These are phyloP conservation scores for Apiotrichum gracile DNA, from an alignment of 1,284 basidiomycete species.

Conservation along the genomic window DNA sequence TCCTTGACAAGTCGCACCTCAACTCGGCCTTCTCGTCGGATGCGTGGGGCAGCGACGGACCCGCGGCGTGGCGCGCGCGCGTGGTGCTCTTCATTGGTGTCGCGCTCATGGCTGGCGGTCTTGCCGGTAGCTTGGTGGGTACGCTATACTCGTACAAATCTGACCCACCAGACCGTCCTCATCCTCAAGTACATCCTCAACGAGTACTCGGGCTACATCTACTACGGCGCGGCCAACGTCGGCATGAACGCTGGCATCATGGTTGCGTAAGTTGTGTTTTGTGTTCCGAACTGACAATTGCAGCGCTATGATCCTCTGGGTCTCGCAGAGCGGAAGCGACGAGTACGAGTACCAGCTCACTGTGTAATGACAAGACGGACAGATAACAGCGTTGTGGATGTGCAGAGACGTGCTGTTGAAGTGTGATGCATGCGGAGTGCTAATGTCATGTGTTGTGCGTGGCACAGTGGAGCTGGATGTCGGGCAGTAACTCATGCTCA, in stretches of 20 bases:
- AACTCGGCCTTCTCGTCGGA: constrained; percentile 67
- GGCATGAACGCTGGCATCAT: constrained; percentile 86
- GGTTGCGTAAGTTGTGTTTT: constrained; percentile 52
- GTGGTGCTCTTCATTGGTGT: constrained; percentile 92
- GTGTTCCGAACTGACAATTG: background rate
- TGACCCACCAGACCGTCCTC: constrained; percentile 64
- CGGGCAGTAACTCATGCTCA: too few relatives aligned
- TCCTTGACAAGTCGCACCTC: constrained; percentile 91
- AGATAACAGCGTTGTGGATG: too few relatives aligned
- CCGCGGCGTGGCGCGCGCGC: constrained; percentile 83
- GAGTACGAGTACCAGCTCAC: constrained; percentile 49
- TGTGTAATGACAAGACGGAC: constrained; percentile 25
- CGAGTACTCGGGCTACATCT: constrained; percentile 71
- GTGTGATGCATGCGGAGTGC: background rate
- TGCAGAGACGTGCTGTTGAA: background rate
- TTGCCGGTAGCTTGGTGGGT: constrained; percentile 87
- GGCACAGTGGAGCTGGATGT: too few relatives aligned
- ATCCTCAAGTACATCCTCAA: constrained; percentile 86
- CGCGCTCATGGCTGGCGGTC: constrained; percentile 89
- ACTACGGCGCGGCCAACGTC: constrained; percentile 92
- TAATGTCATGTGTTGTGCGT: too few relatives aligned
- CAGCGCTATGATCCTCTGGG: constrained; percentile 47
- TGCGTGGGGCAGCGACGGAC: constrained; percentile 54
- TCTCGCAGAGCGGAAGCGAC: constrained; percentile 46
- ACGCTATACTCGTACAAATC: background rate